A percentile compares a stretch with the other conserved stretches of the same genome.
Conservation (phyloP, 2,329 filamentous ascomycete genomes). For the Raffaelea arxii region DNA sequence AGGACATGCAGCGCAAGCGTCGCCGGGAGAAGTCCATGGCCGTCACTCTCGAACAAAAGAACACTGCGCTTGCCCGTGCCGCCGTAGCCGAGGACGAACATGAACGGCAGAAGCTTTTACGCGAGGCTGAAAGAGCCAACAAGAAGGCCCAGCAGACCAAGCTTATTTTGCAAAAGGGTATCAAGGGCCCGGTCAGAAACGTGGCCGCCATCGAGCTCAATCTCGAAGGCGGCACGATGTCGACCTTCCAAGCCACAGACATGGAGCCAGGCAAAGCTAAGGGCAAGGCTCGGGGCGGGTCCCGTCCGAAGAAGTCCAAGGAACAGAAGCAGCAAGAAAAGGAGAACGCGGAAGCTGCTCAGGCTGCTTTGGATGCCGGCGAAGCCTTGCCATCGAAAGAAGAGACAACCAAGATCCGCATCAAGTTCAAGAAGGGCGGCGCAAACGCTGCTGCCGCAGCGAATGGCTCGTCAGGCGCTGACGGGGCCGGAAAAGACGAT, state of each 20-base stretch:
- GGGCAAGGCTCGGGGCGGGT: constrained; percentile 45
- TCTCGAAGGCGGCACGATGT: constrained; percentile 75
- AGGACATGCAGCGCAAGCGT: constrained; percentile 97
- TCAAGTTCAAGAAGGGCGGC: constrained; percentile 48
- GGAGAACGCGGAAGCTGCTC: constrained; percentile 75
- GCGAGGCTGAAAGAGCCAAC: constrained; percentile 79
- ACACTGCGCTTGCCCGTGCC: constrained; percentile 69
- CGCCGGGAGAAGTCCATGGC: constrained; percentile 93
- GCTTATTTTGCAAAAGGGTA: constrained; percentile 75
- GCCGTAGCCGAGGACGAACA: constrained; percentile 70
- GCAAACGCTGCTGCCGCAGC: constrained; percentile 23
- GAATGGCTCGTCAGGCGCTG: constrained; percentile 21
- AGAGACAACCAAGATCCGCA: constrained; percentile 51
- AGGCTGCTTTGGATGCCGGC: constrained; percentile 71
- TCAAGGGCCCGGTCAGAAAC: constrained; percentile 63
- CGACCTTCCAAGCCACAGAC: constrained; percentile 67
- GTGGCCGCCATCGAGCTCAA: constrained; percentile 67
- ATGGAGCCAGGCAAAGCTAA: constrained; percentile 41
- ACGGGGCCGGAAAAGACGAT: constrained; percentile 11
- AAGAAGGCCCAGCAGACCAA: constrained; percentile 91
- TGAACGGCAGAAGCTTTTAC: constrained; percentile 70
- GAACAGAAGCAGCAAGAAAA: constrained; percentile 76
- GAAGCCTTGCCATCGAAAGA: constrained; percentile 56
- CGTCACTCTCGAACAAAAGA: constrained; percentile 83
- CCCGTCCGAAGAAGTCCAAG: constrained; percentile 83